Evolutionary conservation across 306 rosid species (phyloP), one percentile per base, ranked within the genome.

Genomic region (Acacia confusa): DNA sequence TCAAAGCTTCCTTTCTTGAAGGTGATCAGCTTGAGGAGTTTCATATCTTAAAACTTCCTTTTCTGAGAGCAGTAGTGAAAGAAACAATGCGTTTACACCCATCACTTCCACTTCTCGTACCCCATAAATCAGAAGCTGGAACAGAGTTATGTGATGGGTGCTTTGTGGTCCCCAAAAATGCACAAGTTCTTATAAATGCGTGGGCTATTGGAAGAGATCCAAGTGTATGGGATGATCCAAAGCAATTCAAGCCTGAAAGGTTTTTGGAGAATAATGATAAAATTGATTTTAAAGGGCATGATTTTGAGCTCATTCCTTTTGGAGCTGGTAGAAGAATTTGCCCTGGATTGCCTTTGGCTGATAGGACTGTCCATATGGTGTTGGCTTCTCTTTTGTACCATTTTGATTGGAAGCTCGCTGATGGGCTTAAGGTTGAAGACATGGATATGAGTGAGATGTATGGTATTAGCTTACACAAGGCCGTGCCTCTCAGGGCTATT

Each of bases 21-120:
- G 28, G 4, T 14, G 70, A 38, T 43, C 36, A 61, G 20, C 9
- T 63, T 38, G 55, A 75, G n/a, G 87, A 86, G 25, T 77, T 71
- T 15, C 75, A 71, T 1, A 60, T 74, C 24, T 72, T 57, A 13
- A 65, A 77, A 36, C 68, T 86, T 14, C 81, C 83, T 4, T 86
- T 45, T 34, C 28, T 86, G 44, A 30, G 34, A 16, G 79, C 82
- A 36, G 61, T 71, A 9, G 75, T 82, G 66, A 58, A 58, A 12
- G 66, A 58, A 58, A 58, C 66, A 10, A 22, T 58, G 32, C 66
- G 66, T 58, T 58, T 58, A 27, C 66, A 58, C 5, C 66, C 66
- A 22, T 27, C 66, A 3, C 14, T 24, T 58, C 66, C 66, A 58
- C 32, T 48, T 48, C 55, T 48, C 7, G 7, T 48, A 48, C 55